Evolutionary conservation across 179 eudicot species (phyloP), one percentile per base, ranked within the genome.

Genomic region (Monotropa hypopitys): DNA sequence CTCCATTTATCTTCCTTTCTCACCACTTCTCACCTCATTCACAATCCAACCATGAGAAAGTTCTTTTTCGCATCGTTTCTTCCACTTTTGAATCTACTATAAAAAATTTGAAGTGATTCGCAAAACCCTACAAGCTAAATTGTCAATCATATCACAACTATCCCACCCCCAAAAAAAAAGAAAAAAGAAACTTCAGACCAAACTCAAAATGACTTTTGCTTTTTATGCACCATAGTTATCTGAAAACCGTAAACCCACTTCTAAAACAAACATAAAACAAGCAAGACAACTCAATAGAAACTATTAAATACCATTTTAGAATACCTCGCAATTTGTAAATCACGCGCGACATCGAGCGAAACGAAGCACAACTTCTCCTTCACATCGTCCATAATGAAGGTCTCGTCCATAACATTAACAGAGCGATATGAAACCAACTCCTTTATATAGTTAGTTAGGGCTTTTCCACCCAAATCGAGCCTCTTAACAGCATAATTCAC

Each of bases 401-500:
- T 85, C 83, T 94, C 98, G 71, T 94, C 98, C 98, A 90, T 95
- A 23, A 92, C 93, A 90, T 95, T 91, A 57, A 95, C 57, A 7
- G 93, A 77, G 30, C 97, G 77, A 81, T 89, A 95, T 21, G 93
- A 88, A 38, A 95, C 89, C 85, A 95, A 56, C 81, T 95, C 97
- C 81, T 95, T 95, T 59, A 95, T 61, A 51, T 91, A 95, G 86
- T 95, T 95, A 1, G 93, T 95, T 69, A 95, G 66, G 5, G 94
- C 99, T 54, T 95, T 95, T 1, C 99, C 99, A 0, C 99, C 99
- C 76, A 93, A 86, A 84, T 93, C 99, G 75, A 95, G 81, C 82
- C 98, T 80, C 79, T 86, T 95, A 21, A 95, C 90, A 7, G 88
- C 97, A 59, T 91, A 89, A 85, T 95, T 95, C 67, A 95, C 8